phyloP scores from a whole-genome alignment of 1,139 yeast genomes.

The Saccharomycopsis crataegensis region DNA sequence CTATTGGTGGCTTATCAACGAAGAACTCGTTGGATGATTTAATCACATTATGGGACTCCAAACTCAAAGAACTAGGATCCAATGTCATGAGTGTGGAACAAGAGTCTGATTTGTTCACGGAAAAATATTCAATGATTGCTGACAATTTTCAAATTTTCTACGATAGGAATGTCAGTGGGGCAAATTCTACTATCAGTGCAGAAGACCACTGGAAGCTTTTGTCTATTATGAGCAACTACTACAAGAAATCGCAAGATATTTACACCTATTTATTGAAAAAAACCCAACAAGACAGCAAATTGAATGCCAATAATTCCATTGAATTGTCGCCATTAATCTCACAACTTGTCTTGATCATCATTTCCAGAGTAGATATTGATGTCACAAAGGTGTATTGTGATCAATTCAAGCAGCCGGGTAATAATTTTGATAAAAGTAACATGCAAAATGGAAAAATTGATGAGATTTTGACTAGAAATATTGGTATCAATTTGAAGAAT shows the following conservation, averaged over 20 bases:
- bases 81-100: not conserved
- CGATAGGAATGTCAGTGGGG: constrained; percentile 27
- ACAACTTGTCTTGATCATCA: constrained; percentile 36
- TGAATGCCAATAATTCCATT: constrained; percentile 24
- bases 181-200: constrained; percentile 9
- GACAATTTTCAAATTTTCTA: constrained; percentile 36
- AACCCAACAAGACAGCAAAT: constrained; percentile 21
- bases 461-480: constrained; percentile 31
- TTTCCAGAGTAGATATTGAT: constrained; percentile 44
- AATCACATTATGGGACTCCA: constrained; percentile 15
- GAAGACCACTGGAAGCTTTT: constrained; percentile 33
- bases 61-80: not conserved
- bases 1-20: constrained; percentile 23
- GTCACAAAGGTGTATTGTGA: constrained; percentile 29
- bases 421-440: not conserved
- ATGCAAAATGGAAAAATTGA: constrained; percentile 22
- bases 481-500: constrained; percentile 36
- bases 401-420: not conserved
- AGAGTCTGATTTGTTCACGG: constrained; percentile 24
- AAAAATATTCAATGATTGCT: constrained; percentile 35
- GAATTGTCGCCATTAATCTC: constrained; percentile 36
- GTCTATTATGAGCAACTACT: constrained; percentile 29
- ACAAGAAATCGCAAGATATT: constrained; percentile 38
- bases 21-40: constrained; percentile 28
- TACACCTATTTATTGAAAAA: constrained; percentile 22